These are phyloP conservation scores for Suillus paluster DNA, from an alignment of 768 basidiomycete species.

Conservation along the genomic window DNA sequence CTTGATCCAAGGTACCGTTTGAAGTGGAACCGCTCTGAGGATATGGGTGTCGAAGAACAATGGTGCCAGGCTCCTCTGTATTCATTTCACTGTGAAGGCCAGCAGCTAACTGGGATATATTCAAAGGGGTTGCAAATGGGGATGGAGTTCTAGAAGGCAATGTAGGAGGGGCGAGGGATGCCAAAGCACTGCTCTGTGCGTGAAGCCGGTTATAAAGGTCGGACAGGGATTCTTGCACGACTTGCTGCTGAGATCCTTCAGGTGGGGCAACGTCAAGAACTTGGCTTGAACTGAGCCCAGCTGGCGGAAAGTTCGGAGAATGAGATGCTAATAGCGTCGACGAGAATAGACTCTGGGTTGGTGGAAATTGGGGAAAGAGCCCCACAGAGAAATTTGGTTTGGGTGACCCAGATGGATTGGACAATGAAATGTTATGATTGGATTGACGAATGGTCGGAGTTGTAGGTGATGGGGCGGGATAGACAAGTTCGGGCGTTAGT, in stretches of 20 bases:
- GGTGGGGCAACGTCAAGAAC: not conserved
- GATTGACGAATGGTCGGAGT: not conserved
- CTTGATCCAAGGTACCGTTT: not conserved
- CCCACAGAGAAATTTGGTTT: not conserved
- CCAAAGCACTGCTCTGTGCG: constrained; percentile 18
- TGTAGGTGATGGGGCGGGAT: not conserved
- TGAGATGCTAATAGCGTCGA: not conserved
- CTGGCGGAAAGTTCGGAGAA: not conserved
- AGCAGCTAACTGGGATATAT: not conserved
- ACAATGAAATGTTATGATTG: not conserved
- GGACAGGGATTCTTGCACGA: constrained; percentile 12
- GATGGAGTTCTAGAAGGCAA: constrained; percentile 13
- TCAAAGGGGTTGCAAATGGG: constrained; percentile 10
- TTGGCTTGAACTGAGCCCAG: not conserved
- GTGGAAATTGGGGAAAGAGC: not conserved
- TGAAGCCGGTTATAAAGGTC: constrained; percentile 19
- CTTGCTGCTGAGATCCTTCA: constrained; percentile 6
- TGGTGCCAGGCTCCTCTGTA: not conserved
- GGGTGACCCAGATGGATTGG: not conserved
- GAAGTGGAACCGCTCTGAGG: constrained; percentile 6
- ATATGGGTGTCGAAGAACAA: constrained; percentile 18
- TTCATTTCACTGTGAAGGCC: constrained; percentile 4
- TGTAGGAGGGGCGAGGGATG: constrained; percentile 12
- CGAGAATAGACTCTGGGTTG: not conserved
- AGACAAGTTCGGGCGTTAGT: not conserved